Conservation (phyloP, 306 rosid species). For the Rosa multiflora region DNA sequence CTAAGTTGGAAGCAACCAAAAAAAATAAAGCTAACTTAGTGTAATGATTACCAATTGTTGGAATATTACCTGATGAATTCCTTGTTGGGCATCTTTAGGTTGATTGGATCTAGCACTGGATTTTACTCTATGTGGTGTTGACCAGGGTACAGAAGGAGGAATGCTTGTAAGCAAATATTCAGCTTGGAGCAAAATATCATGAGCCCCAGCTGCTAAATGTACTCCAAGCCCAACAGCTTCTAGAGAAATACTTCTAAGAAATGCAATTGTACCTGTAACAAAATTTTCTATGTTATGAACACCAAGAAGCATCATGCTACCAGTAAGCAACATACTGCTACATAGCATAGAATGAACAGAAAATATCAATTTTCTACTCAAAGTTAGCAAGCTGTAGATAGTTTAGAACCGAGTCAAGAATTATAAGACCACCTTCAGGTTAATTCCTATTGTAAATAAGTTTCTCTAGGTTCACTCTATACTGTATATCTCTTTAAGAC, state of each 20-base stretch:
- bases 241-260: slow-evolving; percentile 91
- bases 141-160: slow-evolving; percentile 52
- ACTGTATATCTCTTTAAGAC: background rate
- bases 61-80: slow-evolving; percentile 74
- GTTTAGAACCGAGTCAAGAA: background rate
- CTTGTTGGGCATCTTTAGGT: slow-evolving; percentile 95
- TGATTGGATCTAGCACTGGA: slow-evolving; percentile 72
- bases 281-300: slow-evolving; percentile 3
- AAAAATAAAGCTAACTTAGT: background rate
- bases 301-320: background rate
- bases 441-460: background rate
- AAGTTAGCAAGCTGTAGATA: background rate
- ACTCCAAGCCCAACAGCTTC: slow-evolving; percentile 99
- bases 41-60: background rate
- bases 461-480: background rate
- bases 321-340: background rate
- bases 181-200: slow-evolving; percentile 80
- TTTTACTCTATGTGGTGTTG: slow-evolving; percentile 44
- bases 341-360: slow-evolving; percentile 6
- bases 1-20: background rate
- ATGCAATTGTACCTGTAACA: slow-evolving; percentile 78
- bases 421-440: background rate
- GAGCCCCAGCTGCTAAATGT: slow-evolving; percentile 96
- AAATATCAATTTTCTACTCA: background rate
- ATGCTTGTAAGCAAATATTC: slow-evolving; percentile 67